Conservation (phyloP, 192 early-diverging fungal species). For the Dimargaris cristalligena region DNA sequence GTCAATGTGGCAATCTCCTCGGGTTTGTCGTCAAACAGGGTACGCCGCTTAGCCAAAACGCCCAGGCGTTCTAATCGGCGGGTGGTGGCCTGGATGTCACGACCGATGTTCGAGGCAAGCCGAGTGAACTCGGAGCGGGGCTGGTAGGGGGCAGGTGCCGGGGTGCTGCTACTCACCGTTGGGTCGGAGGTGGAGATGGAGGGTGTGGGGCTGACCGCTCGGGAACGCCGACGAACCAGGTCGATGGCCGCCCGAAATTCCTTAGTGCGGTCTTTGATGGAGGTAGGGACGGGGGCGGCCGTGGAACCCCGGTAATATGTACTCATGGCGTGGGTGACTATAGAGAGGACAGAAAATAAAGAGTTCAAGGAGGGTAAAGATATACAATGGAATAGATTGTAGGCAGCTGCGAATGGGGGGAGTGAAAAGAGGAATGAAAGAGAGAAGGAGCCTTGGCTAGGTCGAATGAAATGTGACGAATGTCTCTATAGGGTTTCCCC, state of each 20-base stretch:
- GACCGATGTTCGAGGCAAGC: constrained; percentile 66
- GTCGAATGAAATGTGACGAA: no score
- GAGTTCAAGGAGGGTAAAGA: no score
- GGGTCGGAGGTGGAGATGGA: constrained; percentile 20
- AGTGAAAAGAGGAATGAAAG: no score
- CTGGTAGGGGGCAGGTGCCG: constrained; percentile 16
- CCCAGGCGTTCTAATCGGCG: constrained; percentile 73
- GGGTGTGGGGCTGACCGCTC: neutral
- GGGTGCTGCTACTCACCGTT: constrained; percentile 14
- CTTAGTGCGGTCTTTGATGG: constrained; percentile 54
- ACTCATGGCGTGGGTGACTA: no score
- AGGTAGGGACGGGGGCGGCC: no score
- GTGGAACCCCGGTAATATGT: no score
- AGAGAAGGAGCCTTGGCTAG: no score
- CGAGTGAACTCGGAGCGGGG: constrained; percentile 60
- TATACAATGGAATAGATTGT: no score
- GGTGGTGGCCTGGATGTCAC: constrained; percentile 74
- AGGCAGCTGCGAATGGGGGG: no score
- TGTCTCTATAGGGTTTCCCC: no score
- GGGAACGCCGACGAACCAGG: constrained; percentile 36
- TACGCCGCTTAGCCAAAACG: constrained; percentile 80
- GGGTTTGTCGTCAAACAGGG: constrained; percentile 93
- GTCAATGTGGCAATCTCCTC: constrained; percentile 71
- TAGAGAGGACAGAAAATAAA: no score
- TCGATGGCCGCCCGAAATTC: constrained; percentile 79